Percentiles rank a stretch among this genome's conserved stretches.
These are phyloP conservation scores for Ilex aquifolium DNA, from an alignment of 257 asterid species.

Conservation along the genomic window DNA sequence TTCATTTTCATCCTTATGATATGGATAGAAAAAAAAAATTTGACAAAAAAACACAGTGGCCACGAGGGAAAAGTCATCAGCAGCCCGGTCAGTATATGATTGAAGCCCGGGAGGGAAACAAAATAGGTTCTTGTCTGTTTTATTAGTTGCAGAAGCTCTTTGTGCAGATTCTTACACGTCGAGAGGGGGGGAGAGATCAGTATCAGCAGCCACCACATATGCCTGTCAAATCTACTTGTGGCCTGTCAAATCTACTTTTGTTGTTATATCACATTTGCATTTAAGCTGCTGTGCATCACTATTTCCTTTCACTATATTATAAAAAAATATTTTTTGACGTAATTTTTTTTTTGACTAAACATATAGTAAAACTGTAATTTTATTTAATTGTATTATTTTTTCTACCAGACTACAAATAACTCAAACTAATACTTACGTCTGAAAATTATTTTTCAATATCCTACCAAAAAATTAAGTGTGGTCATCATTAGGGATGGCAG, in stretches of 20 bases:
- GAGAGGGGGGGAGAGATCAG: too few species aligned
- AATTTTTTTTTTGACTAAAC: too few species aligned
- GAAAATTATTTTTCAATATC: too few species aligned
- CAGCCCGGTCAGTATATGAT: background rate
- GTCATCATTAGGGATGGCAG: too few species aligned
- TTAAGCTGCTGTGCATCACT: background rate
- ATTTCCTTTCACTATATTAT: background rate
- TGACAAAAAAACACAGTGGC: background rate
- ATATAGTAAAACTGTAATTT: background rate
- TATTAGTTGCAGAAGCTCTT: slow-evolving; percentile 24
- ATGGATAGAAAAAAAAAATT: background rate
- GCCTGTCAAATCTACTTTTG: background rate
- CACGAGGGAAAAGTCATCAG: background rate
- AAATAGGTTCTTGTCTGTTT: slow-evolving; percentile 19
- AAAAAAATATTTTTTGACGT: too few species aligned
- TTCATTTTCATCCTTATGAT: slow-evolving; percentile 5
- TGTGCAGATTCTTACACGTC: background rate
- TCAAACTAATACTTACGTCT: too few species aligned
- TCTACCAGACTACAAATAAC: too few species aligned
- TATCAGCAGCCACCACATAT: too few species aligned
- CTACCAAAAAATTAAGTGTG: too few species aligned
- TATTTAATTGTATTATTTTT: too few species aligned
- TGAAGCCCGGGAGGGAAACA: slow-evolving; percentile 17
- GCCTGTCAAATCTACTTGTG: too few species aligned
- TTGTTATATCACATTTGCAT: background rate